phyloP scores from a whole-genome alignment of 1,139 yeast species.

The Candida anutae region DNA sequence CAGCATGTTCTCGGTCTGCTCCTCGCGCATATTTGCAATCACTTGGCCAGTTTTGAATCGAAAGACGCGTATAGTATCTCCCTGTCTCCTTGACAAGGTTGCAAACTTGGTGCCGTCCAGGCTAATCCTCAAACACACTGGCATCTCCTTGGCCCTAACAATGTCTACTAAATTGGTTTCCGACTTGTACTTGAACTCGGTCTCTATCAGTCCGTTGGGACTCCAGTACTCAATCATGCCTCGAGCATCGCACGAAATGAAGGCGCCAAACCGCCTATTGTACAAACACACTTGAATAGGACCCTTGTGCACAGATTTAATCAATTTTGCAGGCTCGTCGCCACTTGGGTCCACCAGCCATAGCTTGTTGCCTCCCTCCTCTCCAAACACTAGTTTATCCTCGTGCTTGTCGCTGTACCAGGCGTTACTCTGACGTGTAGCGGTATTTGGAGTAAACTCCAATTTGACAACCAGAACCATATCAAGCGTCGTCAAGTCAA shows the following conservation, averaged over 20 bases:
- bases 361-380: conserved; percentile 9
- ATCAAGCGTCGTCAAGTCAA: conserved; percentile 32
- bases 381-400: conserved; percentile 14
- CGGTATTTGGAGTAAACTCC: conserved; percentile 13
- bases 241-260: conserved; percentile 28
- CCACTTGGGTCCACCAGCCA: conserved; percentile 18
- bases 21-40: conserved; percentile 10
- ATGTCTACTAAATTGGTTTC: conserved; percentile 36
- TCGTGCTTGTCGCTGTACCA: conserved; percentile 14
- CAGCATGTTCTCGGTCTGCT: neutral
- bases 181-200: conserved; percentile 29
- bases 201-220: conserved; percentile 6
- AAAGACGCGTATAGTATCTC: conserved; percentile 28
- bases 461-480: conserved; percentile 29
- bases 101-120: conserved; percentile 19
- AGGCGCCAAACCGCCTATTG: conserved; percentile 20
- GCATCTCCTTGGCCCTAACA: conserved; percentile 21
- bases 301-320: conserved; percentile 19
- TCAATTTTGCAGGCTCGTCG: conserved; percentile 9
- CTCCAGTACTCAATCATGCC: conserved; percentile 44
- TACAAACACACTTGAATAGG: conserved; percentile 20
- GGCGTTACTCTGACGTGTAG: conserved; percentile 7
- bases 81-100: conserved; percentile 9
- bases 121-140: conserved; percentile 14
- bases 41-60: conserved; percentile 26